phyloP scores from a whole-genome alignment of 1,284 basidiomycete genomes.

The Ceratobasidium sp. region DNA sequence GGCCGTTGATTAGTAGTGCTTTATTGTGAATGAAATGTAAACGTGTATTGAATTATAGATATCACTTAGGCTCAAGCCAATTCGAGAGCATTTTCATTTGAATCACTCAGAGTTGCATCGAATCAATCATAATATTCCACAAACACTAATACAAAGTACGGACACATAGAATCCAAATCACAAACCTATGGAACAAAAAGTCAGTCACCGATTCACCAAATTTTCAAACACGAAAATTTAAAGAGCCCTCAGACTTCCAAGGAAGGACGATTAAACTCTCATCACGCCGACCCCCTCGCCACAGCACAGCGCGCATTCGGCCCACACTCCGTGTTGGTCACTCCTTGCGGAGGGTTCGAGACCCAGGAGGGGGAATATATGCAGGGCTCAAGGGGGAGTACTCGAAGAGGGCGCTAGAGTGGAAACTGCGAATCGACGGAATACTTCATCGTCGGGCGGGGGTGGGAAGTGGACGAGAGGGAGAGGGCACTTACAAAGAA shows the following conservation, averaged over 20 bases:
- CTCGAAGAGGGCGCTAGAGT: constrained; percentile 70
- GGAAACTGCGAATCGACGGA: constrained; percentile 79
- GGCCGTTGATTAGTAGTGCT: constrained; percentile 61
- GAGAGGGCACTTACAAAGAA: constrained; percentile 47
- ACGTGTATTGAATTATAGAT: neutral
- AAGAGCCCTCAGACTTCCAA: constrained; percentile 68
- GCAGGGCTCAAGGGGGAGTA: constrained; percentile 72
- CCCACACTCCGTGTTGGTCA: constrained; percentile 57
- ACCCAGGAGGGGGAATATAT: constrained; percentile 62
- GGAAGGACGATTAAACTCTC: constrained; percentile 68
- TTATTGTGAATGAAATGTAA: neutral
- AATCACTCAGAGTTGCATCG: neutral
- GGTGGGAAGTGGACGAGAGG: constrained; percentile 37
- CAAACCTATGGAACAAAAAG: neutral
- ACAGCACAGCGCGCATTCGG: constrained; percentile 71
- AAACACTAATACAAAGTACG: neutral
- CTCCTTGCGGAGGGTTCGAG: constrained; percentile 67
- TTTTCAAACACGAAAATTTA: neutral
- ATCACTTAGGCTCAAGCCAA: too few relatives aligned
- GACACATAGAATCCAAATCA: neutral
- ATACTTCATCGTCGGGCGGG: constrained; percentile 60
- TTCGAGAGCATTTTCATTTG: neutral
- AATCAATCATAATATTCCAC: neutral
- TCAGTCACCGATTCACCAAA: neutral
- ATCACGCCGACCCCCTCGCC: constrained; percentile 64